Evolutionary conservation across 768 basidiomycete genomes (phyloP), one percentile per base, ranked within the genome.

Genomic region (Podaxis sp.): DNA sequence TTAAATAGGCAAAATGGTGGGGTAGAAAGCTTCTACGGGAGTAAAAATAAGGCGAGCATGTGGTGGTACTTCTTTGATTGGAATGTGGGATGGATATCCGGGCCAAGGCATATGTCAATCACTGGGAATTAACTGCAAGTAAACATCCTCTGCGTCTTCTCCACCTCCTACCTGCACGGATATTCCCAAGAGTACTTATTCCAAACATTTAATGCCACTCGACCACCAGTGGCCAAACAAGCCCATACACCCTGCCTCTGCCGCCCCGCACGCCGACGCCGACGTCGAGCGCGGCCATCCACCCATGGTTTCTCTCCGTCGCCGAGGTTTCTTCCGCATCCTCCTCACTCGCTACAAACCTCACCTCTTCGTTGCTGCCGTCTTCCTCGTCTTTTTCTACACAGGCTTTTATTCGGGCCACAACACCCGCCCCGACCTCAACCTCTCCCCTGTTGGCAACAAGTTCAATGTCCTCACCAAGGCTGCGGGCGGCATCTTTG

Each of bases 321-420:
- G 40, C 25, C 40, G 50, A 53, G 51, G 37, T 13, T 22, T 29
- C 36, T 22, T 38, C 15, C 49, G 46, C 13, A 5, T 56, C 29
- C 24, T 55, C n/a, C 19, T 24, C 22, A 46, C 24, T 46, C 47
- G 61, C 25, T 62, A 59, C 64, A 71, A 74, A 24, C 76, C 75
- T 57, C 79, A 78, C 71, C 66, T 80, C 53, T 81, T 84, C 67
- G 55, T 83, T 4, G 68, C 66, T 25, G 74, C 71, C 65, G 73
- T 81, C 19, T 73, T 83, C 59, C 22, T 84, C 24, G 65, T 81
- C 59, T 86, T 85, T 66, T 76, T 83, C 76, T 76, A 80, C 19
- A 75, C 80, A 0, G 85, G 85, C 15, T 75, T 83, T 61, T 77
- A 78, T 59, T 73, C 76, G 9, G 78, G 80, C 6, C 74, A 72